Conservation (phyloP, 164 flowering plant species). For the Tetrastigma voinierianum region DNA sequence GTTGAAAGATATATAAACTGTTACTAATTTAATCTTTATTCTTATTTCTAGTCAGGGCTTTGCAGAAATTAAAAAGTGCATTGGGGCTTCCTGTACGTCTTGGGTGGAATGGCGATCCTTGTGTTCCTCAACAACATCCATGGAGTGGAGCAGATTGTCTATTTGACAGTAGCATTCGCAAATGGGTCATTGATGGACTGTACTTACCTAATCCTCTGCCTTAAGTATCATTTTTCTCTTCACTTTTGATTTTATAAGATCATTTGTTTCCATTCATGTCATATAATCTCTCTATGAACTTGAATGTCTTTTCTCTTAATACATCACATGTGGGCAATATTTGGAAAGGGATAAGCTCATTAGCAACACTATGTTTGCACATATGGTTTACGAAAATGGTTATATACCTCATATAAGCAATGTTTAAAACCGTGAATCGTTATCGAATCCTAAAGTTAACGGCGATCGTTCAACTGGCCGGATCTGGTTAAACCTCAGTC, state of each 20-base stretch:
- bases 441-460: too few relatives aligned
- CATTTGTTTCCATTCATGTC: background rate
- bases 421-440: too few relatives aligned
- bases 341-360: too few relatives aligned
- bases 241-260: background rate
- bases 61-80: conserved; percentile 65
- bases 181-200: conserved; percentile 98
- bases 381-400: too few relatives aligned
- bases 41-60: conserved; percentile 56
- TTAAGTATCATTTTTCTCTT: background rate
- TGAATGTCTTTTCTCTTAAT: background rate
- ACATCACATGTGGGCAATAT: background rate
- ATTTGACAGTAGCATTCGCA: conserved; percentile 42
- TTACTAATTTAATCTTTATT: conserved; percentile 18
- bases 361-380: too few relatives aligned
- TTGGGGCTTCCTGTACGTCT: conserved; percentile 86
- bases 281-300: background rate
- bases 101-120: conserved; percentile 99
- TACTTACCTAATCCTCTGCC: conserved; percentile 35
- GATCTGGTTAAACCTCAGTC: too few relatives aligned
- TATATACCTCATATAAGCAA: background rate
- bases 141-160: conserved; percentile 98
- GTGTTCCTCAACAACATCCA: conserved; percentile 98
- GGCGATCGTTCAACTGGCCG: too few relatives aligned
- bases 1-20: background rate